Conservation (phyloP, 1,284 basidiomycete genomes). For the Gastroboletus turbinatus region DNA sequence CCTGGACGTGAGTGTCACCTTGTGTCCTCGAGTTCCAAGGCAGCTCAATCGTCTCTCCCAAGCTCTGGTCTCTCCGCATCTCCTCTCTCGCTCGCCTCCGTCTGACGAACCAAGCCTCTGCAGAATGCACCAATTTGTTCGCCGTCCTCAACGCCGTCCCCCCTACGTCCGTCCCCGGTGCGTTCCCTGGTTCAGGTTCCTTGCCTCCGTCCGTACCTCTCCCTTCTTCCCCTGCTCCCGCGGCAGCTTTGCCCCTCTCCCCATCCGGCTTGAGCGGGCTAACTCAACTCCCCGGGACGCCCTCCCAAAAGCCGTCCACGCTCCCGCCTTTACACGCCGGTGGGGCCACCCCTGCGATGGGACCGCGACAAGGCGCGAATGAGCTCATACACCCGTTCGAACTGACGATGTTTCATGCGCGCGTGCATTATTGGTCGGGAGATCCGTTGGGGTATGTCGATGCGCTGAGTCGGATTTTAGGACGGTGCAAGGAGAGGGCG, state of each 20-base stretch:
- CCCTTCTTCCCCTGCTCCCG: constrained; percentile 17
- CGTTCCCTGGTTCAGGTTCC: constrained; percentile 20
- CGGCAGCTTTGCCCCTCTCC: constrained; percentile 16
- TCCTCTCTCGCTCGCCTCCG: constrained; percentile 74
- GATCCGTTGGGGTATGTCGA: constrained; percentile 77
- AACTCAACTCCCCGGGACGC: constrained; percentile 28
- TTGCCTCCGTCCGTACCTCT: constrained; percentile 5
- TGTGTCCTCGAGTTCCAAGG: neutral
- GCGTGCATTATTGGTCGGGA: constrained; percentile 71
- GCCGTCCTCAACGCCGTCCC: constrained; percentile 61
- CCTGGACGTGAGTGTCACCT: constrained; percentile 53
- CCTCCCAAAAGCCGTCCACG: constrained; percentile 19
- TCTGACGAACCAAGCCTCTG: constrained; percentile 77
- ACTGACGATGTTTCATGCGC: constrained; percentile 70
- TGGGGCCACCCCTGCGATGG: neutral
- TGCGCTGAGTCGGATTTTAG: constrained; percentile 74
- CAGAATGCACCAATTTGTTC: constrained; percentile 79
- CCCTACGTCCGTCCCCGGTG: constrained; percentile 35
- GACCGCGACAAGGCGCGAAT: constrained; percentile 31
- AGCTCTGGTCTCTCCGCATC: constrained; percentile 83
- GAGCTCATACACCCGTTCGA: constrained; percentile 74
- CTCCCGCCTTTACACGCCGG: constrained; percentile 9
- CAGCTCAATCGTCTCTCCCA: neutral
- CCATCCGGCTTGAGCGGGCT: constrained; percentile 24
- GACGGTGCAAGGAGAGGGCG: constrained; percentile 67